phyloP scores from a whole-genome alignment of 768 basidiomycete species.

The Infundibulicybe gibba region DNA sequence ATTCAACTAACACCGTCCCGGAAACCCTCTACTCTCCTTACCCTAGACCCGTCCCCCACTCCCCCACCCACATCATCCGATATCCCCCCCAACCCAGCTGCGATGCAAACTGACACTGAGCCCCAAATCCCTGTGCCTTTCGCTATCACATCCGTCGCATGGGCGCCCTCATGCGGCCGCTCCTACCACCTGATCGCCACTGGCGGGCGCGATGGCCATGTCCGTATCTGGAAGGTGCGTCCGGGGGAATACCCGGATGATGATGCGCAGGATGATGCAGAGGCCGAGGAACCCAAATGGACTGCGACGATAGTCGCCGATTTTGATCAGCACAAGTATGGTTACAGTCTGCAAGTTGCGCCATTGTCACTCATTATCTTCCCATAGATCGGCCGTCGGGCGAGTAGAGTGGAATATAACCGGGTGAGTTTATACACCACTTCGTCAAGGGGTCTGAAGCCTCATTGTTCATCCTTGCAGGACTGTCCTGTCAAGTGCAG shows the following conservation, averaged over 20 bases:
- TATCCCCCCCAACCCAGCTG: slow-evolving; percentile 8
- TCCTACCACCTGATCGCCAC: slow-evolving; percentile 94
- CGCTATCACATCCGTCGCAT: slow-evolving; percentile 81
- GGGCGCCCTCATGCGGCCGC: slow-evolving; percentile 93
- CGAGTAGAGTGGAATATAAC: slow-evolving; percentile 95
- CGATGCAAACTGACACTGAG: slow-evolving; percentile 23
- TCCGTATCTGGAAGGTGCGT: slow-evolving; percentile 85
- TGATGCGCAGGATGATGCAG: slow-evolving; percentile 31
- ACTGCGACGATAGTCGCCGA: slow-evolving; percentile 74
- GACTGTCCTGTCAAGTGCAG: slow-evolving; percentile 78
- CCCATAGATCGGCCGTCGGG: slow-evolving; percentile 62
- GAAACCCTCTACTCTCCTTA: slow-evolving; percentile 60
- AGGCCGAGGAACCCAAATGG: slow-evolving; percentile 62
- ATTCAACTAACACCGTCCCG: slow-evolving; percentile 70
- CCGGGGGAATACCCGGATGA: slow-evolving; percentile 47
- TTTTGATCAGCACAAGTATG: slow-evolving; percentile 81
- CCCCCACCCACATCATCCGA: slow-evolving; percentile 18
- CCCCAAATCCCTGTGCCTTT: slow-evolving; percentile 35
- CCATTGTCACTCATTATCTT: not conserved
- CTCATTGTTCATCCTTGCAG: slow-evolving; percentile 30
- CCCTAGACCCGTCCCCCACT: slow-evolving; percentile 49
- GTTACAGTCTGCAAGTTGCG: slow-evolving; percentile 6
- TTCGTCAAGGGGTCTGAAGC: slow-evolving; percentile 2
- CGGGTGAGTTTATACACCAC: slow-evolving; percentile 59
- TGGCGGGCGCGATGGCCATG: slow-evolving; percentile 82